Evolutionary conservation across 164 flowering plant species (phyloP), one percentile per base, ranked within the genome.

Genomic region (Dillenia suffruticosa): DNA sequence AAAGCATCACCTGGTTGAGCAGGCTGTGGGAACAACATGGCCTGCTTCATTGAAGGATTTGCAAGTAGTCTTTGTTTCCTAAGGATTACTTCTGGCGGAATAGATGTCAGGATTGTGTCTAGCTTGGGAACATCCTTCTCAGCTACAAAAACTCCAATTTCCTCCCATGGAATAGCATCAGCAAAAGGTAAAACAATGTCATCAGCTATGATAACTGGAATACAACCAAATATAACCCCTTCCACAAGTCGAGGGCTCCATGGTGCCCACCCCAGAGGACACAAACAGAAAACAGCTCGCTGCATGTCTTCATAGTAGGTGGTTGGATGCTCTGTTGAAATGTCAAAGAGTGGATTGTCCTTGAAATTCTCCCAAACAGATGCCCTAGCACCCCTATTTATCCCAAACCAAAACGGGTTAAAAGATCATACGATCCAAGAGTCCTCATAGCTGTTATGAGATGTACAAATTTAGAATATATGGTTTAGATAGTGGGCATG

Each of bases 281-380:
- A 93, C 71, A 93, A 66, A 65, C 98, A 93, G 65, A 93, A 93
- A 12, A 93, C 76, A 12, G 98, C 96, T 58, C 98, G 75, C 61
- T 93, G 98, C 98, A 93, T 93, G 81, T 90, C 98, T 70, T 90
- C 97, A 17, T 93, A 93, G 65, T 93, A 93, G 8, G 97, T 93
- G 1, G 92, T 70, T 45, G 98, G 97, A 71, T 93, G 98, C 68
- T 93, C 98, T 0, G 98, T 90, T 46, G 98, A 93, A 57, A 90
- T 84, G 77, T 93, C 98, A 53, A 93, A 93, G 3, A 93, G 83
- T 5, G 96, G 97, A 57, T 93, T 93, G 84, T 93, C 80, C 74
- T 93, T 93, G 66, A 93, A 93, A 76, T 93, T 93, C 74, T 93
- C 98, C 98, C 98, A 93, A 16, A 93, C 94, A 47, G 98, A 80